Evolutionary conservation across 257 asterid species (phyloP).

Genomic region (Verbascum thapsus): DNA sequence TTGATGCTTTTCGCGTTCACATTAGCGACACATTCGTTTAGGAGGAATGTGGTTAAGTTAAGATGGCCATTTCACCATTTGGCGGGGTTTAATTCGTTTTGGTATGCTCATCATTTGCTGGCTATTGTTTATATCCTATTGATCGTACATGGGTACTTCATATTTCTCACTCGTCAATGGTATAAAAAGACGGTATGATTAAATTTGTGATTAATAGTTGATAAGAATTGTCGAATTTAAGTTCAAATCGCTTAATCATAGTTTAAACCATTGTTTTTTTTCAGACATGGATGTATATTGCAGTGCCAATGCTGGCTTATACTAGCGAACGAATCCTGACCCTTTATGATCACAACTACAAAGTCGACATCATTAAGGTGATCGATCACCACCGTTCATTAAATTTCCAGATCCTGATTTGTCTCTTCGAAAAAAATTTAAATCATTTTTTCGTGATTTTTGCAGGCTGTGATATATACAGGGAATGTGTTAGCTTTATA

Average conservation of each 20-base stretch:
- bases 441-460: neutral
- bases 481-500: slow-evolving; percentile 86
- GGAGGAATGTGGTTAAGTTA: slow-evolving; percentile 72
- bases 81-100: slow-evolving; percentile 87
- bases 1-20: slow-evolving; percentile 67
- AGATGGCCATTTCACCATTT: slow-evolving; percentile 61
- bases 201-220: too few relatives aligned
- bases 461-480: slow-evolving; percentile 83
- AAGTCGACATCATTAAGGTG: slow-evolving; percentile 73
- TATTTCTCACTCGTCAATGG: slow-evolving; percentile 68
- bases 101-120: slow-evolving; percentile 93
- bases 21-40: slow-evolving; percentile 67
- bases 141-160: slow-evolving; percentile 73
- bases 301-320: slow-evolving; percentile 61
- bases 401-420: neutral
- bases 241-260: too few relatives aligned
- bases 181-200: slow-evolving; percentile 68
- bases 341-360: slow-evolving; percentile 54
- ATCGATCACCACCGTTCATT: too few relatives aligned
- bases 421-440: slow-evolving; percentile 8
- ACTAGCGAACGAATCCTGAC: slow-evolving; percentile 66
- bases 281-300: slow-evolving; percentile 93
- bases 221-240: too few relatives aligned
- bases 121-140: slow-evolving; percentile 68
- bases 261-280: slow-evolving; percentile 7